phyloP scores from a whole-genome alignment of 768 basidiomycete genomes.

The Nidularia sp. region DNA sequence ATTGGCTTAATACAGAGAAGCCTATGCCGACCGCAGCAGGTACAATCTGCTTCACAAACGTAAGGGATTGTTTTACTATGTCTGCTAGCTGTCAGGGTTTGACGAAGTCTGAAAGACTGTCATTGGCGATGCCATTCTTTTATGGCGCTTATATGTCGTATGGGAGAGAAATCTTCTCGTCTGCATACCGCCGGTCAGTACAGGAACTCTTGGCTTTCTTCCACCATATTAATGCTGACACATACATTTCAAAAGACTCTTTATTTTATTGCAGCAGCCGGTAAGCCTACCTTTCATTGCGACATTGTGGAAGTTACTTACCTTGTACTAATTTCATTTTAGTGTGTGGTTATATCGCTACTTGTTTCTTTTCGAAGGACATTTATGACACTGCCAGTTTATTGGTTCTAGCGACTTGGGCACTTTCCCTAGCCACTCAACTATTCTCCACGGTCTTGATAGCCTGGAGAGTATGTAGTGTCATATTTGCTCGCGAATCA shows the following conservation, averaged over 20 bases:
- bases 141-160: constrained; percentile 15
- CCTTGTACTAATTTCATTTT: background rate
- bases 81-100: background rate
- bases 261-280: background rate
- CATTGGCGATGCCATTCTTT: constrained; percentile 11
- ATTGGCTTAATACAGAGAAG: constrained; percentile 1
- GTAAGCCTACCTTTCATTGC: background rate
- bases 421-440: background rate
- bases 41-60: constrained; percentile 3
- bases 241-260: background rate
- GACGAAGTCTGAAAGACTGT: constrained; percentile 5
- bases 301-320: background rate
- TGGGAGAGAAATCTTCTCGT: constrained; percentile 9
- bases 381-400: background rate
- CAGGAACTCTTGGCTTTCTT: background rate
- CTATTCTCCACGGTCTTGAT: background rate
- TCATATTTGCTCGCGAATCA: constrained; percentile 2
- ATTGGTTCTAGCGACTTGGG: background rate
- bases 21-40: background rate
- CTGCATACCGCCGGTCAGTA: constrained; percentile 3
- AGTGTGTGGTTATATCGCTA: background rate
- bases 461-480: constrained; percentile 5
- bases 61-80: background rate
- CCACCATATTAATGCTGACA: no score
- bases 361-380: background rate